A percentile compares a stretch with the other conserved stretches of the same genome.
Evolutionary conservation across 768 basidiomycete species (phyloP).

Genomic region (Russula virescens): DNA sequence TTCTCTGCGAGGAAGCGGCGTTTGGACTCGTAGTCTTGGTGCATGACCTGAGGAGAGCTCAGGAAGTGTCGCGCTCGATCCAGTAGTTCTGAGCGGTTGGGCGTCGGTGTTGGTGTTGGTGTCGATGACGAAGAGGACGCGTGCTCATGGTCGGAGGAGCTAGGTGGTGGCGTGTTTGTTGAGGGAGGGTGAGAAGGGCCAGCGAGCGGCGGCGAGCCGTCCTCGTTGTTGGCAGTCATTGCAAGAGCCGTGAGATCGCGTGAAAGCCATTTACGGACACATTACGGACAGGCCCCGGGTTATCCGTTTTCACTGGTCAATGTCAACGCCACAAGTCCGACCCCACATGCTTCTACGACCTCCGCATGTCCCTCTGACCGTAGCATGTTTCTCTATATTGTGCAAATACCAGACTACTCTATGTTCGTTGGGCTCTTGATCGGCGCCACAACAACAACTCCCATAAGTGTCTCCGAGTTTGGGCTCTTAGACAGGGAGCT

Average conservation of each 20-base stretch:
- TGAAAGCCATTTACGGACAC: no score
- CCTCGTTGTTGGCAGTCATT: conserved; percentile 17
- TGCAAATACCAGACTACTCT: no score
- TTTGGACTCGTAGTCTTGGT: conserved; percentile 52
- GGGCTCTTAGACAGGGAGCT: background rate
- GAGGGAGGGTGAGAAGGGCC: background rate
- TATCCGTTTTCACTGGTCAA: no score
- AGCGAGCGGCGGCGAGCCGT: background rate
- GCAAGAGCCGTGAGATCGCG: background rate
- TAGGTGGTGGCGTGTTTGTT: background rate
- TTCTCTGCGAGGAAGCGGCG: conserved; percentile 64
- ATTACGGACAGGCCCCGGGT: no score
- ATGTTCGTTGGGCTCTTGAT: no score
- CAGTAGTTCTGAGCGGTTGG: conserved; percentile 28
- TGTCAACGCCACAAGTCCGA: no score
- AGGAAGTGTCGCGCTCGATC: conserved; percentile 59
- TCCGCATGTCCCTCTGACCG: no score
- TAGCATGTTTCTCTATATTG: no score
- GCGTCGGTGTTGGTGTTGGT: background rate
- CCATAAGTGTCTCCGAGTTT: no score
- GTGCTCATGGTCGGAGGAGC: conserved; percentile 1
- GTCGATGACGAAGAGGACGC: background rate
- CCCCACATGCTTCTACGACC: no score
- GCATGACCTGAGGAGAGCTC: conserved; percentile 54
- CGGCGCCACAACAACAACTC: no score